Evolutionary conservation across 2,329 filamentous ascomycete genomes (phyloP), one percentile per base, ranked within the genome.

Genomic region (Paradendryphiella salina): DNA sequence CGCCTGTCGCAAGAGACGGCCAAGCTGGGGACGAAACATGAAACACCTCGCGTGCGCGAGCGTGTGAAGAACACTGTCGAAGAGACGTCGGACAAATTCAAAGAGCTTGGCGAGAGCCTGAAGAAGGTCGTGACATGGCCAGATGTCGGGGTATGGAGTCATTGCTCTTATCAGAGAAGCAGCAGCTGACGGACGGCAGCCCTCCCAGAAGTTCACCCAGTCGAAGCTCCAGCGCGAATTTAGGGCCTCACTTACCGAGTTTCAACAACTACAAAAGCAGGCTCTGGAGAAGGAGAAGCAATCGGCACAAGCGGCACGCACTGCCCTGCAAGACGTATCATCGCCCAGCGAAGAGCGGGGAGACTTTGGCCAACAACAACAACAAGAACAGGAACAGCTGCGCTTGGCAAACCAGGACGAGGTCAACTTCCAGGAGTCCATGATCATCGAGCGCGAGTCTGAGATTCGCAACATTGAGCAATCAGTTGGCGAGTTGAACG

Each of bases 391-490:
- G 56, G 86, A 94, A 62, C 84, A 92, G 61, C 79, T 88, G 10
- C 89, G 90, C 48, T 81, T 97, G 7, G 94, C 92, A 1, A 83
- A 90, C 21, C 94, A 99, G 73, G 87, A 90, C 63, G 95, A 99
- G 69, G 94, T 99, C 35, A 93, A 99, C 71, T 99, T 96, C 77
- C 94, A 99, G 70, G 94, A 99, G 63, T 86, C 88, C 13, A 80
- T 99, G 51, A 99, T 99, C 69, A 87, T 95, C 54, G 93, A 99
- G 79, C 91, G 95, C 46, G 94, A 99, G 74, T 86, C 90, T 50
- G 94, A 99, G 77, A 99, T 99, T 61, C 87, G 92, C 56, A 95
- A 96, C 71, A 99, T 99, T 66, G 94, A 97, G 77, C 92, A 96
- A 74, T 91, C 89, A 47, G 94, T 99, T 5, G 89, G 89, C 47